Base-by-base conservation (phyloP, 345 rosid species). In the Cardiospermum halicacabum region DNA sequence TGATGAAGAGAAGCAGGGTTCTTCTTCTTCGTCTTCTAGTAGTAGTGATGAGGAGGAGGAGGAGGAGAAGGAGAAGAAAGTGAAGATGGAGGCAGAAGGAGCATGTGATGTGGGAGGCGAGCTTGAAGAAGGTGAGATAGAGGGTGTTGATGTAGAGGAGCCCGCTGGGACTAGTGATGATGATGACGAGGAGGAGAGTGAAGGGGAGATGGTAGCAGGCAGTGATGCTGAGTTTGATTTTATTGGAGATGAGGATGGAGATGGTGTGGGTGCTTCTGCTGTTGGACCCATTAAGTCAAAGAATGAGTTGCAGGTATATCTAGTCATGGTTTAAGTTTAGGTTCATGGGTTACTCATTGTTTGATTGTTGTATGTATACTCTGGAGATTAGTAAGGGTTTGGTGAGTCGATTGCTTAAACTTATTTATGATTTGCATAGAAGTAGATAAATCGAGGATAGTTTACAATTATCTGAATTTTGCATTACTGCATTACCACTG, bases 271-370 rank as follows among this genome's bases (percentile, higher is more conserved):
- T 22, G 71, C 50, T 58, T 73, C 51, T 64, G 81, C 66, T 60
- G 75, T 34, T 48, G 86, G 81, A 39, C 92, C 96, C 34, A 79
- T 93, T 58, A 85, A 67, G 75, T 93, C 99, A 25, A 88, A 88
- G 82, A 88, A 93, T 69, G 99, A 93, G 69, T 68, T 84, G 69
- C 70, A 74, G 88, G 98, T 92, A 86, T 55, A 86, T 48, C 0
- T 40, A 15, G 40, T 57, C 70, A 48, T 36, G 56, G 59, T 22
- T 68, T 62, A 45, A 26, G 4, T 27, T 24, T 72, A 54, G 56
- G 27, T 69, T 24, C 24, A 53, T 31, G 5, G 18, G 27, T 56
- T 67, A 22, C 31, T 22, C 32, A 9, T 28, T 37, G 53, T 56
- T 27, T 32, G 42, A 62, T 66, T n/a, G n/a, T 25, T 62, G 18